Evolutionary conservation across 140 eudicot species (phyloP).

Genomic region (Oenanthe javanica): DNA sequence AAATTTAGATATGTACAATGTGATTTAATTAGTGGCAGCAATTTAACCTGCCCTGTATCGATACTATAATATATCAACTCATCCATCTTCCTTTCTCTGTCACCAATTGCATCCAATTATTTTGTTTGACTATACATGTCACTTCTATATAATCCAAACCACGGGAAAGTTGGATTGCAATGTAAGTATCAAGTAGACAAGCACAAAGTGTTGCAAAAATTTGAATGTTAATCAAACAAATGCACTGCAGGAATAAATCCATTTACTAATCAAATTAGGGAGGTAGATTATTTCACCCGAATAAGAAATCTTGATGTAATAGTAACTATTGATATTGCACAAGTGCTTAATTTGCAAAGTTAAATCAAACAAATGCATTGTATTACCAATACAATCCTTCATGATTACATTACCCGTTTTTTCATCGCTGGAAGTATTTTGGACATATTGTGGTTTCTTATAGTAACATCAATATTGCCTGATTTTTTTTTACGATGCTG

Average conservation of each 20-base stretch:
- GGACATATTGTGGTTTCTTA: neutral
- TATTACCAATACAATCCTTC: neutral
- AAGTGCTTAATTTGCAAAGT: neutral
- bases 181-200: neutral
- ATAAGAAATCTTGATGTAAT: neutral
- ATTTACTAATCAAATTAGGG: neutral
- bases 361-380: neutral
- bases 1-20: neutral
- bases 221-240: neutral
- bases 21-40: neutral
- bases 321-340: neutral
- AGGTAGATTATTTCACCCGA: neutral
- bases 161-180: neutral
- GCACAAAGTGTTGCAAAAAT: neutral
- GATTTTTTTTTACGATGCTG: conserved; percentile 31
- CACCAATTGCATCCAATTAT: neutral
- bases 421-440: neutral
- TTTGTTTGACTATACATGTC: neutral
- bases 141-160: too few species aligned
- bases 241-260: neutral
- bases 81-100: neutral
- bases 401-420: neutral
- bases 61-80: neutral
- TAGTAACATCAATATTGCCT: neutral
- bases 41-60: neutral